Evolutionary conservation across 202 grass and related monocot species (phyloP).

Genomic region (Dendrocalamus latiflorus): DNA sequence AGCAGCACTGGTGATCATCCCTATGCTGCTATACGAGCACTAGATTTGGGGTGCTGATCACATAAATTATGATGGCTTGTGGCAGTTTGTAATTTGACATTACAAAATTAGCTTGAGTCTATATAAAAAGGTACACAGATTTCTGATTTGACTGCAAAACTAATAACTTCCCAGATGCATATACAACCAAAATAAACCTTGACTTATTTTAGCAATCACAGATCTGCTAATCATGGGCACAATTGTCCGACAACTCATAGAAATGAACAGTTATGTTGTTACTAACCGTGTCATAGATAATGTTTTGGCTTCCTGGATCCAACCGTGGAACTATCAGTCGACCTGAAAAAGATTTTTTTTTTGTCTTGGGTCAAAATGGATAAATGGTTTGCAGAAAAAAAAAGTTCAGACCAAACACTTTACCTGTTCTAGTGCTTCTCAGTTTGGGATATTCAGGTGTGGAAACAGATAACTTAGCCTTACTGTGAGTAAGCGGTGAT

Average conservation of each 20-base stretch:
- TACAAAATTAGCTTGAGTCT: neutral
- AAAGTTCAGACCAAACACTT: neutral
- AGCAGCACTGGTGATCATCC: neutral
- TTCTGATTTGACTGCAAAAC: neutral
- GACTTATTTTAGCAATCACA: neutral
- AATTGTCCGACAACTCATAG: neutral
- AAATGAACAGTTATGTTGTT: neutral
- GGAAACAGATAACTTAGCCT: slow-evolving; percentile 14
- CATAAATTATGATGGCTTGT: neutral
- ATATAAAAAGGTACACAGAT: neutral
- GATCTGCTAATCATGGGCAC: neutral
- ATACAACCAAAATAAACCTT: neutral
- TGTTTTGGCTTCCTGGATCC: slow-evolving; percentile 35
- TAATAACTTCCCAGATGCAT: neutral
- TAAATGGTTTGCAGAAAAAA: neutral
- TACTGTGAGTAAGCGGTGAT: slow-evolving; percentile 10
- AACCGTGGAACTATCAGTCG: slow-evolving; percentile 34
- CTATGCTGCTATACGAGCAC: neutral
- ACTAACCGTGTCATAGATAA: slow-evolving; percentile 29
- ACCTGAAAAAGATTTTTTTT: slow-evolving; percentile 13
- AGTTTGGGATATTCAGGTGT: slow-evolving; percentile 20
- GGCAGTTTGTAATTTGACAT: neutral
- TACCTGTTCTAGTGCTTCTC: slow-evolving; percentile 29
- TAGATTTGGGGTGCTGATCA: neutral
- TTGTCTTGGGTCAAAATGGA: neutral